Evolutionary conservation across 2,329 filamentous ascomycete genomes (phyloP), one percentile per base, ranked within the genome.

Genomic region (Ophiosphaerella herpotricha): DNA sequence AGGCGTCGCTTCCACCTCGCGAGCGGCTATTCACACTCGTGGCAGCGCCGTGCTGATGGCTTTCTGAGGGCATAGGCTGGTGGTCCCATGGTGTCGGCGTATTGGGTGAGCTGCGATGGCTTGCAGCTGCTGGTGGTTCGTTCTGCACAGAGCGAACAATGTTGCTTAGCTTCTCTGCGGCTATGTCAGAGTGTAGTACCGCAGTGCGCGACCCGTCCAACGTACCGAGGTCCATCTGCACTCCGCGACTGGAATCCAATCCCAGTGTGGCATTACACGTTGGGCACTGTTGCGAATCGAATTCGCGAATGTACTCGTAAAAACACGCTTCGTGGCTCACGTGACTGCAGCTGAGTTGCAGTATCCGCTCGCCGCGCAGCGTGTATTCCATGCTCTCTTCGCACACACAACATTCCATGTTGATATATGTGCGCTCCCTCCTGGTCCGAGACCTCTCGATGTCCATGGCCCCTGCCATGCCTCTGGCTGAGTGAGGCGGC

Each of bases 301-400:
- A 89, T 68, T 97, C 93, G 67, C 90, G 89, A 64, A 99, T 96
- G 71, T 95, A 97, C 75, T 99, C 94, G 77, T 97, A 97, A 72
- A 99, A 97, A 76, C 94, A 99, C 32, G 93, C 94, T 74, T 97
- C 94, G 72, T 99, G 94, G 9, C 93, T 91, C 52, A 99, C 93
- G 75, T 99, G 94, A n/a, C 87, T 85, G 75, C 94, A 99, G 5
- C 92, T 95, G 67, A 99, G 94, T 72, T 97, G 94, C 46, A 99
- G 80, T 54, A 99, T 91, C 60, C 91, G 86, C 77, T 99, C 94
- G 52, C 94, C 94, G 43, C 90, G 89, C 39, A 99, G 81, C 3
- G 91, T 99, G 74, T 97, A 93, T 75, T 97, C 94, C 55, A 99
- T 78, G 3, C 92, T 92, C 76, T 99, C 94, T 73, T 99, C 94